These are phyloP conservation scores for Priceomyces haplophilus DNA, from an alignment of 805 yeast genomes.

Conservation along the genomic window DNA sequence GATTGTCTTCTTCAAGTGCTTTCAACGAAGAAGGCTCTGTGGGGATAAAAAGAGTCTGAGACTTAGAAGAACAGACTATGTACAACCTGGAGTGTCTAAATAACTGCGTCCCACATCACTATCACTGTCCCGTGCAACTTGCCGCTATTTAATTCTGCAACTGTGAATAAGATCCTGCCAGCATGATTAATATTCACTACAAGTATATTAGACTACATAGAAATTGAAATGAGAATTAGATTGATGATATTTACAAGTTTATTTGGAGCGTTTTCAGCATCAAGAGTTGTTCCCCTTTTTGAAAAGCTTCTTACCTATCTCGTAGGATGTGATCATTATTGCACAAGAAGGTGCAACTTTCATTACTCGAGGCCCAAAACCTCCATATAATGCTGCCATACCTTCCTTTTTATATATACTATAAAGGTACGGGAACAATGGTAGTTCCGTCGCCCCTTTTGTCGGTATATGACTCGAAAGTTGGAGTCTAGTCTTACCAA, in stretches of 20 bases:
- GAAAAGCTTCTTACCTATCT: conserved; percentile 67
- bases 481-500: conserved; percentile 91
- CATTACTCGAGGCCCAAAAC: conserved; percentile 78
- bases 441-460: conserved; percentile 24
- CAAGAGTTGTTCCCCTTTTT: conserved; percentile 18
- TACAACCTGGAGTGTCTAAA: too few species aligned
- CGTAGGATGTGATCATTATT: conserved; percentile 95
- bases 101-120: too few species aligned
- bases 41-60: background rate
- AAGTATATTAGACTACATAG: background rate
- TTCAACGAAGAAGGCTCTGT: background rate
- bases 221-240: background rate
- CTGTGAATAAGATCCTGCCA: background rate
- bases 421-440: conserved; percentile 67
- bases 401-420: conserved; percentile 75
- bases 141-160: conserved; percentile 2
- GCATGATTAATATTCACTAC: too few species aligned
- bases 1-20: conserved; percentile 1
- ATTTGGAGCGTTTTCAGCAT: background rate
- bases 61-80: background rate
- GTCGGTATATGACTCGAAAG: conserved; percentile 38
- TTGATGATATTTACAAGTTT: background rate
- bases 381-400: conserved; percentile 76
- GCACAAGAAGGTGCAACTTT: conserved; percentile 98
- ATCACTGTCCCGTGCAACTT: too few species aligned